Evolutionary conservation across 2,329 filamentous ascomycete genomes (phyloP).

Genomic region (Coniochaeta sp.): DNA sequence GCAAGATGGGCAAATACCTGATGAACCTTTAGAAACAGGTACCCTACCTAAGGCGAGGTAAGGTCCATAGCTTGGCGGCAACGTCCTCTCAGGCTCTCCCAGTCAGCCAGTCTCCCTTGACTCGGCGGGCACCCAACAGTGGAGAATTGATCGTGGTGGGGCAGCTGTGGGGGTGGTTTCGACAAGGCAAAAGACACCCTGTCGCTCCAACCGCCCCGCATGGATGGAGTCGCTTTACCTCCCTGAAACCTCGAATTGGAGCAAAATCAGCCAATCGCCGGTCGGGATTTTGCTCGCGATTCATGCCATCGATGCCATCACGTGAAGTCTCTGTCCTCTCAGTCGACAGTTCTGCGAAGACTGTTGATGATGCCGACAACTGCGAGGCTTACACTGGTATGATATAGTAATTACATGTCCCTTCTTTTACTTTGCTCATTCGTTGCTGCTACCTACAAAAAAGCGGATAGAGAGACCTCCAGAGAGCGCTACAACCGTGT

Average conservation of each 20-base stretch:
- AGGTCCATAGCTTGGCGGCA: background rate
- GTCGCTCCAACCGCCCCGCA: background rate
- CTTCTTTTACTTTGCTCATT: no score
- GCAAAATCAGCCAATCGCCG: background rate
- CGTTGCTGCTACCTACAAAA: no score
- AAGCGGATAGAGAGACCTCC: no score
- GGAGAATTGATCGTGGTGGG: background rate
- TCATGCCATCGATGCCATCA: background rate
- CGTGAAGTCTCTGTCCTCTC: background rate
- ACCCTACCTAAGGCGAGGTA: no score
- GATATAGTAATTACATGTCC: no score
- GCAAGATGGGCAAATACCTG: background rate
- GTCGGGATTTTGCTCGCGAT: background rate
- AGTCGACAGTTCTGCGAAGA: no score
- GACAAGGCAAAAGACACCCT: background rate
- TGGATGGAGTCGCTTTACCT: background rate
- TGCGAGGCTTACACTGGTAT: no score
- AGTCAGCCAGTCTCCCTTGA: background rate
- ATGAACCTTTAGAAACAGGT: no score
- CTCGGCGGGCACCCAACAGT: background rate
- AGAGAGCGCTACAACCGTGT: no score
- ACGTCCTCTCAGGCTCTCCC: background rate
- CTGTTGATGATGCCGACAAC: no score
- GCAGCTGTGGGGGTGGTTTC: background rate
- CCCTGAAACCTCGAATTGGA: background rate